Evolutionary conservation across 192 early-diverging fungal species (phyloP).

Genomic region (Backusella liffmaniae): DNA sequence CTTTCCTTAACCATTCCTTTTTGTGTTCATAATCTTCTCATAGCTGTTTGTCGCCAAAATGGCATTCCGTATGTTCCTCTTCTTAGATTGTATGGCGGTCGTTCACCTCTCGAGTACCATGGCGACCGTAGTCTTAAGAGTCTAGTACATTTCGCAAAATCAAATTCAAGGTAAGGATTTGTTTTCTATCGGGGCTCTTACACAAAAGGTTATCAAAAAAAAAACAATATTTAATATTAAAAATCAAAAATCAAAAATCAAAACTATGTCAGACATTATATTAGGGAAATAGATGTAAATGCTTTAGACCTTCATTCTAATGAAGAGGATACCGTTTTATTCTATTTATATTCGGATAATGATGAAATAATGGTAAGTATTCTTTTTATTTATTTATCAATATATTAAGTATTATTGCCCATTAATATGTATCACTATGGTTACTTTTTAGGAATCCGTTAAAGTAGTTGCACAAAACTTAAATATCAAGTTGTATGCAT

Average conservation of each 20-base stretch:
- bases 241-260: background rate
- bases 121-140: background rate
- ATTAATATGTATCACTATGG: background rate
- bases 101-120: background rate
- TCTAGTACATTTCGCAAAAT: background rate
- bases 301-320: background rate
- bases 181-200: background rate
- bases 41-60: slow-evolving; percentile 5
- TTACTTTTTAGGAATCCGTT: background rate
- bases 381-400: background rate
- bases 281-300: background rate
- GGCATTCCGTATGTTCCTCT: background rate
- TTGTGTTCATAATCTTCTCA: background rate
- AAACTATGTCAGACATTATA: background rate
- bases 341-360: slow-evolving; percentile 24
- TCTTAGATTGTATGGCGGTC: slow-evolving; percentile 1
- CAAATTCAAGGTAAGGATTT: background rate
- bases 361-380: slow-evolving; percentile 7
- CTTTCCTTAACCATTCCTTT: background rate
- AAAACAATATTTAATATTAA: background rate
- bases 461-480: too few species aligned
- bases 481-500: too few species aligned
- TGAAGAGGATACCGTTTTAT: background rate
- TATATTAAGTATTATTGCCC: background rate
- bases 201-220: background rate